Evolutionary conservation across 306 rosid genomes (phyloP), one percentile per base, ranked within the genome.

Genomic region (Crataegus laevigata): DNA sequence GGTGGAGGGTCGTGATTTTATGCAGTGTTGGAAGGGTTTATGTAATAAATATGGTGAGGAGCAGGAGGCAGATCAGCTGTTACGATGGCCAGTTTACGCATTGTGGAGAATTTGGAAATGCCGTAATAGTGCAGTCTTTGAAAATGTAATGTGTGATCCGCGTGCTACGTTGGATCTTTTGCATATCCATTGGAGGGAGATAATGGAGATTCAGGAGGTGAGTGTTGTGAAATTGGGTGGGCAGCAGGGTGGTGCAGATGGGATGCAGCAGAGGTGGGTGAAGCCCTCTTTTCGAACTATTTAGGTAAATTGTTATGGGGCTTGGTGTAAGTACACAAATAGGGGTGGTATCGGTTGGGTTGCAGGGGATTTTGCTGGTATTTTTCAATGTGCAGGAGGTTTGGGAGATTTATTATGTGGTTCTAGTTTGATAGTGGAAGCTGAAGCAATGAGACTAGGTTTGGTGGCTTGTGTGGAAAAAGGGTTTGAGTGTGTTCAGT

Each of bases 91-190:
- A 9, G 18, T 45, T 0, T 50, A 1, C 4, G 55, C n/a, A 17
- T 8, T 50, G 1, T 50, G 21, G 8, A 15, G n/a, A 7, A 50
- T 15, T 3, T 50, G 55, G n/a, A 50, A 50, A 50, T 50, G 55
- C 8, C 21, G 2, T 13, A 50, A 50, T 50, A 13, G 21, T 13
- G 21, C 0, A 17, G 55, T 50, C 6, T 50, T 50, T 17, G 55
- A 50, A 0, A 17, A 13, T 1, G 21, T 0, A 0, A 0, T 0
- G 8, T 13, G 18, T 13, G 21, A 17, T 0, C 55, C 8, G 8
- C 7, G 3, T 13, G 55, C 18, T 13, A 0, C 8, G 0, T 1
- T 50, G 5, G 8, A 50, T 1, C 5, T 50, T 3, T 50, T 50
- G 21, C 6, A 13, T 50, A 0, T 13, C 0, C 55, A 50, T 4